Evolutionary conservation across 2,329 filamentous ascomycete genomes (phyloP).

Genomic region (Sporothrix mexicana): DNA sequence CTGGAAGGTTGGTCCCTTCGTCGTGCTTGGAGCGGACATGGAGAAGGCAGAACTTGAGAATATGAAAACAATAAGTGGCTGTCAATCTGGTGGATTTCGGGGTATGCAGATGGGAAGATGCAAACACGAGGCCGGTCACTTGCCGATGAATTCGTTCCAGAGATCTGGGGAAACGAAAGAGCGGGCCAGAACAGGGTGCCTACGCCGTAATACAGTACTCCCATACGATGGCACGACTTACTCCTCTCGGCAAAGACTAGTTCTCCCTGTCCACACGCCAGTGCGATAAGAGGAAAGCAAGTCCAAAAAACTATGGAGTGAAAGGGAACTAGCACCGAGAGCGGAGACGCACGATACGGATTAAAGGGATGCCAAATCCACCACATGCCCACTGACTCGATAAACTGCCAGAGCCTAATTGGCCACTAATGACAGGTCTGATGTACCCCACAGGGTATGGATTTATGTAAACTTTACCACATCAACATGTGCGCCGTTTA

Average conservation of each 20-base stretch:
- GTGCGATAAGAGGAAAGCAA: not conserved
- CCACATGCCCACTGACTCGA: not conserved
- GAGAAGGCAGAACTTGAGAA: not conserved
- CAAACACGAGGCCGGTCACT: not conserved
- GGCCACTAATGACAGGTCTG: not conserved
- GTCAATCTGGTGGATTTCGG: not conserved
- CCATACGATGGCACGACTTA: too few relatives aligned
- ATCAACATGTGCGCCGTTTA: not conserved
- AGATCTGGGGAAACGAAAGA: not conserved
- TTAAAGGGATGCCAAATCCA: too few relatives aligned
- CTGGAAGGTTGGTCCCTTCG: constrained; percentile 39
- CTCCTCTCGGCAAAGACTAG: not conserved
- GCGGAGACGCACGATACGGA: not conserved
- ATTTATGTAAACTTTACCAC: not conserved
- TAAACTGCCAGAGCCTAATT: not conserved
- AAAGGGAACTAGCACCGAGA: not conserved
- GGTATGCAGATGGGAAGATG: not conserved
- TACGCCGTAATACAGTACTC: too few relatives aligned
- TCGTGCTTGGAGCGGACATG: constrained; percentile 18
- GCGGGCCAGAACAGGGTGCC: not conserved
- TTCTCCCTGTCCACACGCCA: not conserved
- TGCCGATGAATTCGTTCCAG: not conserved
- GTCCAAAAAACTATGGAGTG: too few relatives aligned
- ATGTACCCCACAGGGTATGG: not conserved
- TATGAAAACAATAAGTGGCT: not conserved